phyloP scores from a whole-genome alignment of 768 basidiomycete genomes.

The Candolleomyces efflorescens region DNA sequence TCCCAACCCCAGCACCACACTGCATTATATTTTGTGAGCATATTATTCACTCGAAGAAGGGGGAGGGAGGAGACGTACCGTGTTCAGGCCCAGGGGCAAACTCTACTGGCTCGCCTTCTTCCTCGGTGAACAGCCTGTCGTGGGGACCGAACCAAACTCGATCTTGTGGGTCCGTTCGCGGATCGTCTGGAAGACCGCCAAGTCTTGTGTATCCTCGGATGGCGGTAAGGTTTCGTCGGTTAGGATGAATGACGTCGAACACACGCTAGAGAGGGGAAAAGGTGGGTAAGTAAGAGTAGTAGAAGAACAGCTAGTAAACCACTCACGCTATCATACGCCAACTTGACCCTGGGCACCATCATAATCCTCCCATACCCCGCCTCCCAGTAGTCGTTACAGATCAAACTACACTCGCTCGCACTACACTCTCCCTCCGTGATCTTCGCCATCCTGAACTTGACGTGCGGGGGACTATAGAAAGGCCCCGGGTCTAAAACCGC shows the following conservation, averaged over 20 bases:
- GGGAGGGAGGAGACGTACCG: conserved; percentile 46
- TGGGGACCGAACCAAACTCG: conserved; percentile 98
- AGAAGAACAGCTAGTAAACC: background rate
- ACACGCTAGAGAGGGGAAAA: no score
- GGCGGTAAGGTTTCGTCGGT: conserved; percentile 87
- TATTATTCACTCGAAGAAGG: background rate
- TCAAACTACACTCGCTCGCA: conserved; percentile 91
- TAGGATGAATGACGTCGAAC: conserved; percentile 91
- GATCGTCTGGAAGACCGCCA: conserved; percentile 97
- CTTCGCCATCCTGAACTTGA: conserved; percentile 93
- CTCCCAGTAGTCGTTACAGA: conserved; percentile 98
- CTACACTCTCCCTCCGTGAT: conserved; percentile 89
- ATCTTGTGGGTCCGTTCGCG: conserved; percentile 95
- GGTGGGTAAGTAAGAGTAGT: no score
- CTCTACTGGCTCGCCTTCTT: conserved; percentile 73
- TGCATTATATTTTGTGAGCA: conserved; percentile 24
- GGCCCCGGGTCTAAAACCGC: conserved; percentile 94
- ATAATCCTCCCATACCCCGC: conserved; percentile 94
- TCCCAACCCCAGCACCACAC: conserved; percentile 99
- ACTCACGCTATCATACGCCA: conserved; percentile 87
- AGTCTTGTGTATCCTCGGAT: conserved; percentile 91
- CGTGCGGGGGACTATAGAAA: conserved; percentile 87
- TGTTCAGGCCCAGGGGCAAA: conserved; percentile 82
- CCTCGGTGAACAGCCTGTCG: conserved; percentile 86
- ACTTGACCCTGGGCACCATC: conserved; percentile 96